Evolutionary conservation across 176 grass and related monocot species (phyloP), one percentile per base, ranked within the genome.

Genomic region (Bolboschoenus planiculmis): DNA sequence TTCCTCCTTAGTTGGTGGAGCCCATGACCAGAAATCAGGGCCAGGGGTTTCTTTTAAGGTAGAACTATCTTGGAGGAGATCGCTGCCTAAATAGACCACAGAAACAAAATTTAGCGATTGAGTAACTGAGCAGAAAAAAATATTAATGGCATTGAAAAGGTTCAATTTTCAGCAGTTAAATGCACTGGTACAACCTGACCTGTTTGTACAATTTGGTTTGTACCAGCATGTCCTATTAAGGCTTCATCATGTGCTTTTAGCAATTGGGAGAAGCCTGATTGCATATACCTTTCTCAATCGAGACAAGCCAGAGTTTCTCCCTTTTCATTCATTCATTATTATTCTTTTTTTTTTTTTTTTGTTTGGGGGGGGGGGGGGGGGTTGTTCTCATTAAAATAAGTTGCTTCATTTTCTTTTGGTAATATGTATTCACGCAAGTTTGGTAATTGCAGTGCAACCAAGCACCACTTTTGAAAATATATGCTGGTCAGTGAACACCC

Each of bases 21-120:
- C 86, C 96, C 96, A 95, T 10, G 92, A 98, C 96, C 96, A 98
- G 83, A 98, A 98, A 90, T 93, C 89, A 2, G 96, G 96, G 30
- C 92, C 96, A 16, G 96, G 92, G 89, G 91, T 91, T 81, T 83
- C 91, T 50, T 64, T 73, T 50, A 63, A 31, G 14, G 34, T 8
- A 65, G 36, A 26, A 31, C 58, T 47, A 29, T 57, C 63, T 30
- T 47, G 40, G 24, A 81, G 34, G 20, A 7, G 4, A 81, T 81
- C 37, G 11, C 30, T 43, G 35, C 55, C 78, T 81, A 43, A 8
- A 57, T 43, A 54, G 56, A 81, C 40, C 23, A 77, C 16, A 53
- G 72, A 34, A 53, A 16, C 35, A 77, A 77, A 40, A 51, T 20
- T 77, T 3, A 53, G 27, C 10, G 6, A 33, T 53, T 50, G 31